Base-by-base conservation (phyloP, 1,284 basidiomycete species). In the Papiliotrema laurentii region DNA sequence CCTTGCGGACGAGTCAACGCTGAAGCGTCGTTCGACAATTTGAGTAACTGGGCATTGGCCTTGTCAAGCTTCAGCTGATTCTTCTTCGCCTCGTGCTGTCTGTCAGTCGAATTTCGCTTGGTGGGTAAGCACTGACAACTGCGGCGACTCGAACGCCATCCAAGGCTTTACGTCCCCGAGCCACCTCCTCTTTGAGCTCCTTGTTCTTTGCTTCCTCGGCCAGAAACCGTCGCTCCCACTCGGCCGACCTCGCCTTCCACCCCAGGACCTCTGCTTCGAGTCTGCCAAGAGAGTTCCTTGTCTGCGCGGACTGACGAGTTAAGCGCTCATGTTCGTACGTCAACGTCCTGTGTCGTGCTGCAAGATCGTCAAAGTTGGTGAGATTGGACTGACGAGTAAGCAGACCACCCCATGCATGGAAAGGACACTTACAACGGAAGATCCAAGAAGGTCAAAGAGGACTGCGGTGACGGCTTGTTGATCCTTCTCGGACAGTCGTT, bases 241-340 rank as follows among this genome's bases (percentile, higher is more conserved):
- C 60, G 2, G 27, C 83, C 77, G 71, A 89, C 83, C 44, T 86
- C 80, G 51, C 79, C 81, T 31, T 83, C 81, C n/a, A 82, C 76
- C 45, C 76, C 77, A 50, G 84, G 80, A 58, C 16, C 71, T 79
- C 41, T 79, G 79, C 19, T 75, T 72, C 45, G 75, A 78, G 66
- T 84, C 54, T 45, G 2, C 52, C 41, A 25, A 54, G 53, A 2
- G 51, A 37, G 1, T 36, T 51, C 26, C 56, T 53, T 4, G 53
- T 25, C 31, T 45, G 41, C n/a, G 43, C 49, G 16, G 42, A 78
- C 77, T 86, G 82, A 16, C 80, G 80, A 31, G 74, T 71, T 39
- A 91, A 75, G 1, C 89, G 80, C 61, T 92, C 88, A 51, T 88
- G 79, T 61, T 94, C 90, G 56, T 93, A 92, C 9, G 82, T 79